These are phyloP conservation scores for Glutinoglossum americanum DNA, from an alignment of 495 filamentous ascomycete species.

Conservation along the genomic window DNA sequence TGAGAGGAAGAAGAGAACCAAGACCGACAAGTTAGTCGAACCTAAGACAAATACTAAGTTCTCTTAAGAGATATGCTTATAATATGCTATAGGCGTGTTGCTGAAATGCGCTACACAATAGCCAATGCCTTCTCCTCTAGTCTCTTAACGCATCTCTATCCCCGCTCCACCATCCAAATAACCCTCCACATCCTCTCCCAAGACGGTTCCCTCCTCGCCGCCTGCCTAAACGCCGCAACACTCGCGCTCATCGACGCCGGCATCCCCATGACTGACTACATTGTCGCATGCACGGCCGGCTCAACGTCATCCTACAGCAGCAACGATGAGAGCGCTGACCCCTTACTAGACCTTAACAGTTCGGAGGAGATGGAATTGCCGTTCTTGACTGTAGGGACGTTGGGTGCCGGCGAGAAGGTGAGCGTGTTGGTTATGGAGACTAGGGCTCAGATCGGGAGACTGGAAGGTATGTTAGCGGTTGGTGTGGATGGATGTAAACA, in stretches of 20 bases:
- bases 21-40: constrained; percentile 62
- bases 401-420: constrained; percentile 51
- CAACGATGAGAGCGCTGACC: constrained; percentile 48
- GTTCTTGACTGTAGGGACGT: constrained; percentile 63
- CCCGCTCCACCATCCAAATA: constrained; percentile 65
- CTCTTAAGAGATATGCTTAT: not conserved
- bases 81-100: constrained; percentile 34
- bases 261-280: constrained; percentile 79
- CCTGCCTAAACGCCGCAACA: constrained; percentile 77
- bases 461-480: constrained; percentile 83
- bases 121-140: constrained; percentile 47
- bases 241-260: constrained; percentile 87
- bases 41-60: not conserved
- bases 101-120: constrained; percentile 61
- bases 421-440: constrained; percentile 68
- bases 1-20: constrained; percentile 53
- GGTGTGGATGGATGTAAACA: constrained; percentile 83
- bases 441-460: constrained; percentile 45
- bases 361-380: constrained; percentile 82
- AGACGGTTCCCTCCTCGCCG: constrained; percentile 77
- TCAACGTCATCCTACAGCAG: constrained; percentile 42
- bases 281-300: constrained; percentile 72
- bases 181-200: constrained; percentile 71
- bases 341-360: constrained; percentile 67
- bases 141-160: constrained; percentile 71